Evolutionary conservation across 352 stramenopile species (phyloP), one percentile per base, ranked within the genome.

Genomic region (Phytophthora rubi): DNA sequence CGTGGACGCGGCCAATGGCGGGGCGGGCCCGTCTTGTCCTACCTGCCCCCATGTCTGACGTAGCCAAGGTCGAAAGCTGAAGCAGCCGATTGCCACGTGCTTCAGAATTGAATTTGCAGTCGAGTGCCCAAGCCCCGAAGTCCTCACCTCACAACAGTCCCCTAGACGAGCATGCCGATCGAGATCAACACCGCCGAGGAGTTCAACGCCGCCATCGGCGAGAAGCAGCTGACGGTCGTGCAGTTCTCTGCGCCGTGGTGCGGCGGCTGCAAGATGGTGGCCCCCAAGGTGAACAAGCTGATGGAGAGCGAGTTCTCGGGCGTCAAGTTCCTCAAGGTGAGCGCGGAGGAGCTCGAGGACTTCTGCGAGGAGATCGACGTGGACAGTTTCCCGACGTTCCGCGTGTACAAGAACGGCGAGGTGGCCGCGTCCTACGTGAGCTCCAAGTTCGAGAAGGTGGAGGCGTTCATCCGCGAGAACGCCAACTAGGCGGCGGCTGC

Each of bases 391-490:
- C 87, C 87, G 13, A 86, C 82, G 56, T 91, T 94, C 65, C 85
- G 85, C 60, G 76, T 92, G 51, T 94, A 94, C 77, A 90, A 91
- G 76, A 76, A 83, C 47, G 81, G 81, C 61, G 72, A 91, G 64
- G 59, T 92, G 39, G 55, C 86, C 2, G 79, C 73, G 28, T 85
- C 90, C 30, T 94, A 94, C 76, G 85, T 83, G 60, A 85, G 87
- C 75, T 91, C 85, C 72, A 93, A 93, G 76, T 76, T 80, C 54
- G 87, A 94, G 45, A 92, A 94, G 76, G 81, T 92, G 33, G 86
- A 92, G 66, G 73, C 89, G 62, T 90, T 94, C 62, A 83, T 93
- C 63, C 83, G 80, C 47, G 72, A 83, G 65, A 75, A 88, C 55
- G 68, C 44, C 4, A 28, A 80, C 47, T 77, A 75, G 69, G 48